Base-by-base conservation (phyloP, 306 rosid genomes). In the Prunus padus region DNA sequence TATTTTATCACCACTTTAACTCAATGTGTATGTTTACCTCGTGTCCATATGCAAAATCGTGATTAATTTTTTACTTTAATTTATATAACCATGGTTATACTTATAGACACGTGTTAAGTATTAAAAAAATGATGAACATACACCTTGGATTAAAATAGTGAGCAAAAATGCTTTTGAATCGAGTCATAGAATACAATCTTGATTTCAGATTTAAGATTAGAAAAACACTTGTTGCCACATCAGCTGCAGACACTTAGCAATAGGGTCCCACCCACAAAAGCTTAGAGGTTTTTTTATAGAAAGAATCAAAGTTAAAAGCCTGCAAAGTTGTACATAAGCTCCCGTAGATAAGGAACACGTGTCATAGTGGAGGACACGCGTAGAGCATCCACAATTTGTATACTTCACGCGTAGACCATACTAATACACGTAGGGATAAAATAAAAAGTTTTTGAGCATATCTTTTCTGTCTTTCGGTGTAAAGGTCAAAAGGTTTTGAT, bases 241-340 rank as follows among this genome's bases (percentile, higher is more conserved):
- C 72, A 72, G 65, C 84, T 67, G 72, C 85, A 28, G 23, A 56
- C 62, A 70, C 68, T 74, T 66, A 52, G 3, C 57, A 42, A n/a
- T 3, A 4, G 72, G 30, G 75, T 54, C 70, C 69, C 67, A 4
- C 60, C 10, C 33, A 25, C 6, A 44, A 65, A 18, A 47, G 71
- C 52, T 26, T 42, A 80, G 78, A 73, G 81, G 65, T 33, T 31
- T 33, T 33, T 33, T 33, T 33, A 31, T 33, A 33, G 8, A 33
- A 33, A 33, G 40, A 33, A 33, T 33, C 6, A 33, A 33, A 33
- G 8, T 50, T 22, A 30, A 28, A 70, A 42, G 45, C 26, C 15
- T 55, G 16, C 50, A 1, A 2, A 63, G n/a, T 19, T 67, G 14
- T 45, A 13, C 19, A 49, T 31, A 67, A 23, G 13, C 8, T 18